These are phyloP conservation scores for Aspergillus japonicus DNA, from an alignment of 2,329 filamentous ascomycete genomes.

Conservation along the genomic window DNA sequence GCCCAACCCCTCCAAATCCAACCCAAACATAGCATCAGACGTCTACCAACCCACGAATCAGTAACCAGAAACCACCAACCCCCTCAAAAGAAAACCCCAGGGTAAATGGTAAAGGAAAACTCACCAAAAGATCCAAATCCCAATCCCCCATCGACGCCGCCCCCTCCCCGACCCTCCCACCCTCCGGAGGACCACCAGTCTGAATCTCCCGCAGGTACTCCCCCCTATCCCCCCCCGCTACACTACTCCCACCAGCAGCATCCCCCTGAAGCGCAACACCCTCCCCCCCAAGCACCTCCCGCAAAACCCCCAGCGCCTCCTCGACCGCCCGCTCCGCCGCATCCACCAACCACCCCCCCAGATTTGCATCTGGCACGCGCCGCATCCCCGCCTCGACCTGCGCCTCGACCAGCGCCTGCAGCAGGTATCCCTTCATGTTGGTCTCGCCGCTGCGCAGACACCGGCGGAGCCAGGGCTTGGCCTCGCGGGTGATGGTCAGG, in stretches of 20 bases:
- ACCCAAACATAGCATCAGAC: neutral
- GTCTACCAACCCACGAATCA: neutral
- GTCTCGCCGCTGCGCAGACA: constrained; percentile 53
- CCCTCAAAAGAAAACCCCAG: neutral
- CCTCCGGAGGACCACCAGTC: neutral
- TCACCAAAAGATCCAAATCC: neutral
- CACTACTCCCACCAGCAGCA: too few species aligned
- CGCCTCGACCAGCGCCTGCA: constrained; percentile 40
- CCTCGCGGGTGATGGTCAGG: constrained; percentile 39
- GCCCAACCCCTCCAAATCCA: neutral
- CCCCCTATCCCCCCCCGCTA: too few species aligned
- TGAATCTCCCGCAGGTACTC: too few species aligned
- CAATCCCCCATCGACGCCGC: neutral
- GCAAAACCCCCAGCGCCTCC: neutral
- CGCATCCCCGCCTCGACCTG: constrained; percentile 46
- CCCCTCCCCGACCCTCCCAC: neutral
- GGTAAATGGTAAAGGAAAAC: neutral
- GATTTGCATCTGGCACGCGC: constrained; percentile 22
- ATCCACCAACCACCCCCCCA: neutral
- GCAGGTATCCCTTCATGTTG: constrained; percentile 55
- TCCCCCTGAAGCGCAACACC: too few species aligned
- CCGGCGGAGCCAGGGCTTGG: constrained; percentile 40
- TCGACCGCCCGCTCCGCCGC: too few species aligned
- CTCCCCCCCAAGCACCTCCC: neutral
- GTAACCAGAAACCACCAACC: neutral